Evolutionary conservation across 1,139 yeast species (phyloP).

Genomic region (Meyerozyma carpophila): DNA sequence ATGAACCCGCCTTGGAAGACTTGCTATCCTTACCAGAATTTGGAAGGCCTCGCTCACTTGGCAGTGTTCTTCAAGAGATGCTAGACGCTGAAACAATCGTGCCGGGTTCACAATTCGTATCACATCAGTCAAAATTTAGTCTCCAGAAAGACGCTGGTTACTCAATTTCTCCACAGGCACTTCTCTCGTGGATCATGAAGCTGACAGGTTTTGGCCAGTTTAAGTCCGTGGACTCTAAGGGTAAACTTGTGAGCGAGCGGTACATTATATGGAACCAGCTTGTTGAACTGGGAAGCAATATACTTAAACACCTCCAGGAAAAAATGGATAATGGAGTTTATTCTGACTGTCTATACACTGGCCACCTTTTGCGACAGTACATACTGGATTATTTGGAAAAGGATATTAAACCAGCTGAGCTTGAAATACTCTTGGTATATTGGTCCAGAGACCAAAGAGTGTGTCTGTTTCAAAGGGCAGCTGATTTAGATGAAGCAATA

Average conservation of each 20-base stretch:
- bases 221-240: slow-evolving; percentile 7
- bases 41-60: slow-evolving; percentile 26
- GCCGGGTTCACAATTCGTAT: slow-evolving; percentile 17
- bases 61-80: slow-evolving; percentile 21
- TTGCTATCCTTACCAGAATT: slow-evolving; percentile 20
- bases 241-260: slow-evolving; percentile 16
- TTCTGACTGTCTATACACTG: slow-evolving; percentile 18
- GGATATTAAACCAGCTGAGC: slow-evolving; percentile 16
- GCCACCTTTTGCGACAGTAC: slow-evolving; percentile 10
- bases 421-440: slow-evolving; percentile 20
- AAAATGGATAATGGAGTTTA: slow-evolving; percentile 13
- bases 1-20: slow-evolving; percentile 16
- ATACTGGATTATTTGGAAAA: slow-evolving; percentile 9
- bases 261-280: slow-evolving; percentile 24
- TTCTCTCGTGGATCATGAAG: slow-evolving; percentile 16
- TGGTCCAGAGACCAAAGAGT: slow-evolving; percentile 18
- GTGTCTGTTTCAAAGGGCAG: slow-evolving; percentile 9
- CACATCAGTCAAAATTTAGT: slow-evolving; percentile 3
- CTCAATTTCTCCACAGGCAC: slow-evolving; percentile 15
- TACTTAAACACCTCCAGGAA: slow-evolving; percentile 6
- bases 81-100: slow-evolving; percentile 16
- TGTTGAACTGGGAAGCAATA: slow-evolving; percentile 11
- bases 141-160: slow-evolving; percentile 3
- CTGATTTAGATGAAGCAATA: slow-evolving; percentile 11
- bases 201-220: slow-evolving; percentile 1